Conservation (phyloP, 768 basidiomycete genomes). For the Naganishia onofrii region DNA sequence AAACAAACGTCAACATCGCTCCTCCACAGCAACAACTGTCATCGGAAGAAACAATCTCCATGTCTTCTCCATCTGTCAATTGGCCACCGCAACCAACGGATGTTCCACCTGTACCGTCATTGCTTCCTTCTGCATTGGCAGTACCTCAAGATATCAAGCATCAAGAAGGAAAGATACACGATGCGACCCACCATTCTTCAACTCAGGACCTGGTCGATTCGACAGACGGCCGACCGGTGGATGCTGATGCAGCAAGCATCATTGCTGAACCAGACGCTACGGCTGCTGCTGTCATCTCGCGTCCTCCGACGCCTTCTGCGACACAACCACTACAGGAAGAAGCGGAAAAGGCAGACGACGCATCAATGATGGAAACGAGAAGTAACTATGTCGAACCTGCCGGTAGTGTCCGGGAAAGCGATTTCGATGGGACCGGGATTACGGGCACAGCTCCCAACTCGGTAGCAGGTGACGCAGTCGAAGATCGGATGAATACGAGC, state of each 20-base stretch:
- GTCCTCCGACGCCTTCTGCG: not conserved
- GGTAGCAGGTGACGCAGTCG: not conserved
- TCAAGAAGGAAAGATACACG: constrained; percentile 14
- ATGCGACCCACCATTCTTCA: not conserved
- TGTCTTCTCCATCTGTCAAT: not conserved
- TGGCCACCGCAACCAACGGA: constrained; percentile 28
- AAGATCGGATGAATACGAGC: not conserved
- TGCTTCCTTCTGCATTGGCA: constrained; percentile 12
- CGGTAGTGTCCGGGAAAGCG: not conserved
- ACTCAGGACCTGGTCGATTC: not conserved
- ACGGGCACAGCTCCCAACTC: not conserved
- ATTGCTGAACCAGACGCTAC: not conserved
- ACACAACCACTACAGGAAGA: not conserved
- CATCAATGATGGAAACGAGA: not conserved
- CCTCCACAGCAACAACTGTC: not conserved
- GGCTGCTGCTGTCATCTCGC: too few species aligned
- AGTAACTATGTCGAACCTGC: not conserved
- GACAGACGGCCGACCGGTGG: not conserved
- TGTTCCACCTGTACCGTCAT: constrained; percentile 24
- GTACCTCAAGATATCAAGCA: constrained; percentile 11
- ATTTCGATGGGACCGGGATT: not conserved
- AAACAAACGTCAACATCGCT: too few species aligned
- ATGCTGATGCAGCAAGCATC: not conserved
- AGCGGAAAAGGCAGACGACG: not conserved
- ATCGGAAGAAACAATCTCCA: not conserved